These are phyloP conservation scores for Physaria fendleri DNA, from an alignment of 345 rosid species.

Conservation along the genomic window DNA sequence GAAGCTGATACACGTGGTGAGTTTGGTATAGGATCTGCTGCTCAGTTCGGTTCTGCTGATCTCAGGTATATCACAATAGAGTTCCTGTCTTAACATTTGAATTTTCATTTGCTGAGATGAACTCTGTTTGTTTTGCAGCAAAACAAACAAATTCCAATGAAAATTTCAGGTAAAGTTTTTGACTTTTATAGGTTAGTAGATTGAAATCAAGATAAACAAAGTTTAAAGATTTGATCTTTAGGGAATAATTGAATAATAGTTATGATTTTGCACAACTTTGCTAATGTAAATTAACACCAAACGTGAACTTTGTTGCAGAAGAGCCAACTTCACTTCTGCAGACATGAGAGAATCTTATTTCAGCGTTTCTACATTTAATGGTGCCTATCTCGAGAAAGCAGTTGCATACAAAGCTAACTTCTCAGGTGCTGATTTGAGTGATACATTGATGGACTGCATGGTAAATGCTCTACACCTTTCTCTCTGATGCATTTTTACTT, in stretches of 20 bases:
- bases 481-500: too few species aligned
- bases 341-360: constrained; percentile 96
- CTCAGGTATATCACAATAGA: constrained; percentile 43
- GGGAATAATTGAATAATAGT: background rate
- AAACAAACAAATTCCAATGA: constrained; percentile 75
- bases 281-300: too few species aligned
- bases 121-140: constrained; percentile 40
- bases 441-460: constrained; percentile 98
- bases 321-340: constrained; percentile 95
- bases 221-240: background rate
- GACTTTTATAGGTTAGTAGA: background rate
- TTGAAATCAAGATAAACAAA: background rate
- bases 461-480: too few species aligned
- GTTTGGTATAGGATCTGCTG: constrained; percentile 89
- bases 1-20: constrained; percentile 89
- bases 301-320: too few species aligned
- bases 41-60: constrained; percentile 87
- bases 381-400: constrained; percentile 93
- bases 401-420: constrained; percentile 94
- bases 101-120: constrained; percentile 14
- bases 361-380: constrained; percentile 89
- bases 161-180: constrained; percentile 56
- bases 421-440: constrained; percentile 93
- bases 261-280: background rate
- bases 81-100: constrained; percentile 1